These are phyloP conservation scores for Colletotrichum viniferum DNA, from an alignment of 2,329 filamentous ascomycete genomes.

Conservation along the genomic window DNA sequence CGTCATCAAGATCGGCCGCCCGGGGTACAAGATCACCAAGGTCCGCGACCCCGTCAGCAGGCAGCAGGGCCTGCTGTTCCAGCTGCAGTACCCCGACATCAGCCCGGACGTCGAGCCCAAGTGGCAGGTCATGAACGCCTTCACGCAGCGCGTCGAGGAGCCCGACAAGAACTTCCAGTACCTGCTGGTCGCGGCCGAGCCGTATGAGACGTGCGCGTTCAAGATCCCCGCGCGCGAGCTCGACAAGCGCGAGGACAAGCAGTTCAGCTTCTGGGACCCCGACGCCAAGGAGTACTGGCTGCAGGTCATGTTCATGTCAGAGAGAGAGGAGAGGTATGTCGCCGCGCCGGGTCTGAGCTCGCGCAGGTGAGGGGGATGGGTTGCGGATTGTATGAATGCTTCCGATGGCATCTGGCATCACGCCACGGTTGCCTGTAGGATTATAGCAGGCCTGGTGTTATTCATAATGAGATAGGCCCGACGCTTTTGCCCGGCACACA, in stretches of 20 bases:
- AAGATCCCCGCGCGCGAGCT: constrained; percentile 95
- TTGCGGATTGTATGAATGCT: background rate
- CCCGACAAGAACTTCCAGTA: constrained; percentile 96
- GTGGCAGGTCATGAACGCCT: constrained; percentile 97
- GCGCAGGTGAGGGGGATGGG: constrained; percentile 38
- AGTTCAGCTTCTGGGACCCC: constrained; percentile 94
- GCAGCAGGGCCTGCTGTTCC: constrained; percentile 92
- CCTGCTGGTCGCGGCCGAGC: constrained; percentile 91
- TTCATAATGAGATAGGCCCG: background rate
- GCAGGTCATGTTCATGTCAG: constrained; percentile 97
- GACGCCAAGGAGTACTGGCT: constrained; percentile 98
- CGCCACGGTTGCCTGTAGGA: background rate
- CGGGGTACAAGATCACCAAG: constrained; percentile 98
- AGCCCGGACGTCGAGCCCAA: constrained; percentile 75
- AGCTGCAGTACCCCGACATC: constrained; percentile 94
- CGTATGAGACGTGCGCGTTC: constrained; percentile 96
- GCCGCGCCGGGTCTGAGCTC: constrained; percentile 65
- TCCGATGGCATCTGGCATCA: background rate
- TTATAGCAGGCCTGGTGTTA: background rate
- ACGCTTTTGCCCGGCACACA: background rate
- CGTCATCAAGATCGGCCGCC: constrained; percentile 91
- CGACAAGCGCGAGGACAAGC: constrained; percentile 84
- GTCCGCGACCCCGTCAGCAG: constrained; percentile 85
- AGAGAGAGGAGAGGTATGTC: constrained; percentile 88
- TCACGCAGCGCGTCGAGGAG: constrained; percentile 93